These are phyloP conservation scores for Pisolithus thermaeus DNA, from an alignment of 1,284 basidiomycete species.

Conservation along the genomic window DNA sequence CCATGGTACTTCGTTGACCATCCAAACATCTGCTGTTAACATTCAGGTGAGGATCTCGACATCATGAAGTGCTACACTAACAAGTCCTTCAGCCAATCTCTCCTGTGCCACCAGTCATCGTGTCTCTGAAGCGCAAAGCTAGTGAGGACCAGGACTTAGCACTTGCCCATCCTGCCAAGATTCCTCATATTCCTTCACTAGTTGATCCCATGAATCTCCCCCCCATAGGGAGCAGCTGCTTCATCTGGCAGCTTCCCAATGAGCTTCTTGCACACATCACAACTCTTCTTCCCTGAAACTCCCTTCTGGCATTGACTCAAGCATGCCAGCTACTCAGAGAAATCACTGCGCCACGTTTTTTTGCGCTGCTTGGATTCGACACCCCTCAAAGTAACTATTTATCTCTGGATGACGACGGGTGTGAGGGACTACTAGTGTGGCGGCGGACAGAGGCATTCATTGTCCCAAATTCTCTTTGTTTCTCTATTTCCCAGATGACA, in stretches of 20 bases:
- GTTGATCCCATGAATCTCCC: background rate
- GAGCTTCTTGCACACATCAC: background rate
- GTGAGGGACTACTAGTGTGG: background rate
- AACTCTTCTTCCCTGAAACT: background rate
- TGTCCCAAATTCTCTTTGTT: background rate
- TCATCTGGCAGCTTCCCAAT: background rate
- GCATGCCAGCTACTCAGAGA: background rate
- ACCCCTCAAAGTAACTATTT: background rate
- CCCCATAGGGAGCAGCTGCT: background rate
- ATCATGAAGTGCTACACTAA: background rate
- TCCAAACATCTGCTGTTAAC: too few species aligned
- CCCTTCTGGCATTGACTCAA: background rate
- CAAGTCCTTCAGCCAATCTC: background rate
- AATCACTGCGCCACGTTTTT: background rate
- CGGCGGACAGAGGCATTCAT: background rate
- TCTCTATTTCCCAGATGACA: background rate
- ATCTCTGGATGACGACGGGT: background rate
- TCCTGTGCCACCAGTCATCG: background rate
- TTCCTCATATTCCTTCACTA: background rate
- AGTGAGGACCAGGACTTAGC: background rate
- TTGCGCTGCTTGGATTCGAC: background rate
- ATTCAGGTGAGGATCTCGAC: background rate
- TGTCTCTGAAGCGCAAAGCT: background rate
- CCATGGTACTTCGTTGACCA: background rate
- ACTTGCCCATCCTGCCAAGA: background rate